Conservation (phyloP, 78 protist species). For the slime mould (Dictyostelium discoideum) region dicty_2.7 NC_007091.3:3983001-3983500, state of each 20-base stretch:
- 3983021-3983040: neutral
- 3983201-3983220: neutral
- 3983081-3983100: neutral
- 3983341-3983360: neutral
- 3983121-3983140: neutral
- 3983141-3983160: neutral
- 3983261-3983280: neutral
- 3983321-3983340: neutral
- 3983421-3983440: neutral
- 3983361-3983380: neutral
- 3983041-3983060: neutral
- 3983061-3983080: neutral
- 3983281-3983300: neutral
- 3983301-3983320: neutral
- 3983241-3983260: neutral
- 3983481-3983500: neutral
- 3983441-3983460: neutral
- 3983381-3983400: neutral
- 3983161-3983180: slow-evolving; percentile 5
- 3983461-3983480: too few species aligned
- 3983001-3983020: neutral
- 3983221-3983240: neutral
- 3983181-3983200: neutral
- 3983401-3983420: neutral
- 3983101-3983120: slow-evolving; percentile 12